Evolutionary conservation across 129 eudicot species (phyloP).

Genomic region (Tagetes patula): DNA sequence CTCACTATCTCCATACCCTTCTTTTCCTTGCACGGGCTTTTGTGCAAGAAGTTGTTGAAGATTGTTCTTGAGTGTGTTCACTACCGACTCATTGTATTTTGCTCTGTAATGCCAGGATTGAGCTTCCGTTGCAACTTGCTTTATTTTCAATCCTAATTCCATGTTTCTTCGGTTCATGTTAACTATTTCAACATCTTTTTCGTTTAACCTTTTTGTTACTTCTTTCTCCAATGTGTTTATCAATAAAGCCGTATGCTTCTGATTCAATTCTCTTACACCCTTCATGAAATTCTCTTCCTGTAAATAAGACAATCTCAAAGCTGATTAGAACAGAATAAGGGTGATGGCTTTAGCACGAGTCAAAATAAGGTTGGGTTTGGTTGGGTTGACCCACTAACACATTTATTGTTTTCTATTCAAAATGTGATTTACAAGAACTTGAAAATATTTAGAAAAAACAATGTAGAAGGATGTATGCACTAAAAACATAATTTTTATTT

Average conservation of each 20-base stretch:
- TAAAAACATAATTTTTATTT: neutral
- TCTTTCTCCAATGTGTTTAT: slow-evolving; percentile 59
- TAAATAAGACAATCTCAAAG: neutral
- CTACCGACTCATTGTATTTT: slow-evolving; percentile 69
- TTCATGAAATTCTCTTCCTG: slow-evolving; percentile 54
- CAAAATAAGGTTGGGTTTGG: neutral
- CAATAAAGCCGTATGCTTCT: slow-evolving; percentile 50
- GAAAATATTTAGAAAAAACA: neutral
- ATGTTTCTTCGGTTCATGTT: slow-evolving; percentile 59
- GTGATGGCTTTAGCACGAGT: neutral
- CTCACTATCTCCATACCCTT: slow-evolving; percentile 73
- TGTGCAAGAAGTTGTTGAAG: slow-evolving; percentile 59
- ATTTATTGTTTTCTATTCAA: neutral
- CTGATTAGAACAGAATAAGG: neutral
- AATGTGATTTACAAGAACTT: neutral
- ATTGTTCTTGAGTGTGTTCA: slow-evolving; percentile 56
- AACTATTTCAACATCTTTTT: slow-evolving; percentile 59
- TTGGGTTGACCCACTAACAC: neutral
- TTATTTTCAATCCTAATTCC: slow-evolving; percentile 58
- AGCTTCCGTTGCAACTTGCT: slow-evolving; percentile 58
- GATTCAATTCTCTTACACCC: slow-evolving; percentile 62
- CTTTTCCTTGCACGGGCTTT: slow-evolving; percentile 40
- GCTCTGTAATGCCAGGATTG: slow-evolving; percentile 72
- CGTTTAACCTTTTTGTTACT: slow-evolving; percentile 40
- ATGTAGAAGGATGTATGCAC: too few species aligned